Evolutionary conservation across 768 basidiomycete genomes (phyloP).

Genomic region (Tricholoma matsutake): DNA sequence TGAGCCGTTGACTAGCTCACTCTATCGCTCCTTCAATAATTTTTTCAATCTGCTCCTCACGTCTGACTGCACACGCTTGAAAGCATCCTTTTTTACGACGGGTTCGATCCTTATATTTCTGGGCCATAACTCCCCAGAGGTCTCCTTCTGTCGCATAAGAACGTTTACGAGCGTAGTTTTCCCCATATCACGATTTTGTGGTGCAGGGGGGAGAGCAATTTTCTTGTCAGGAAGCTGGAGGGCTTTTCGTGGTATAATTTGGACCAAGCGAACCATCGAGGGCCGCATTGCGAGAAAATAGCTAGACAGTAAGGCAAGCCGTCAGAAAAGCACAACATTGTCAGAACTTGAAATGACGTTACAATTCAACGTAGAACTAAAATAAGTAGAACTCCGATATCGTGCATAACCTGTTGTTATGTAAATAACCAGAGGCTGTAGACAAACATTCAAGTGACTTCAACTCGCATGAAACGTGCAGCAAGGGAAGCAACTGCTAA

Average conservation of each 20-base stretch:
- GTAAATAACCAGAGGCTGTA: neutral
- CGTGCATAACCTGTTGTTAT: neutral
- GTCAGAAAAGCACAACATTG: neutral
- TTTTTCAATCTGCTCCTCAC: conserved; percentile 37
- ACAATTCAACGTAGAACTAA: neutral
- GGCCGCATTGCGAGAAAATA: conserved; percentile 30
- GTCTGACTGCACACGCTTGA: conserved; percentile 36
- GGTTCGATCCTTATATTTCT: conserved; percentile 45
- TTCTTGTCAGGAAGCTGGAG: conserved; percentile 27
- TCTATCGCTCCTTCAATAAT: conserved; percentile 41
- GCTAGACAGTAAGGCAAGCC: neutral
- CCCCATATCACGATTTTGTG: conserved; percentile 33
- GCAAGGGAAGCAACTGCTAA: neutral
- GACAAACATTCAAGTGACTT: too few relatives aligned
- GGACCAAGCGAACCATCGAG: conserved; percentile 32
- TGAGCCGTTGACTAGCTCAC: neutral
- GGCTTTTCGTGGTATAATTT: conserved; percentile 33
- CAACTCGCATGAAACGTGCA: conserved; percentile 14
- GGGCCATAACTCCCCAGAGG: conserved; percentile 38
- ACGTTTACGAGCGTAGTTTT: conserved; percentile 34
- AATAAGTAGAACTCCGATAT: too few relatives aligned
- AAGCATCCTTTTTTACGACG: conserved; percentile 37
- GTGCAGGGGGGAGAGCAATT: conserved; percentile 31
- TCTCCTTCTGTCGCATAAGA: conserved; percentile 32
- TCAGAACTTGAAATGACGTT: neutral